Base-by-base conservation (phyloP, 2,329 filamentous ascomycete species). In the Aspergillus sp. region DNA sequence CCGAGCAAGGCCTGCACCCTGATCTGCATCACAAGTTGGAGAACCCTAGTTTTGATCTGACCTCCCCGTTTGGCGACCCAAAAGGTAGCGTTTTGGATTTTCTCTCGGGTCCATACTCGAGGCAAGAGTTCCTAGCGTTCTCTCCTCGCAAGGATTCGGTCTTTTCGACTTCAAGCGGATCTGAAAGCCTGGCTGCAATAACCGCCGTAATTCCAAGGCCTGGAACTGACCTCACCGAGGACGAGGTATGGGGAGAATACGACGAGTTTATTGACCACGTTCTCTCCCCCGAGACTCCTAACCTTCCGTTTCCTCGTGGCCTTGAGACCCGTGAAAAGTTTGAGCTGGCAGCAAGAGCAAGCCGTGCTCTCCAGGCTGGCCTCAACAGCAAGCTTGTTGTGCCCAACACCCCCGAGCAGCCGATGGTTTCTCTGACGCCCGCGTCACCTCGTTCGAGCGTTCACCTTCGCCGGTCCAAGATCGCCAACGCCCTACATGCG, bases 181-280 rank as follows among this genome's bases (percentile, higher is more conserved):
- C 90, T 2, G 78, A 74, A 17, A 87, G 85, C 59, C 87, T 84
- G 65, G 82, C 83, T 13, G 84, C 85, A 6, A 86, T 88, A 3
- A 91, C 88, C 17, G 89, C 91, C 7, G 78, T 92, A 2, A 81
- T 91, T 23, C 90, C 90, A 0, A 79, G 81, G 3, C 82, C 86
- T 1, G 82, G 81, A 49, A 86, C 87, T 4, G 88, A 87, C 0
- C 83, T 89, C 4, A 87, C 81, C 1, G 91, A 96, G 66, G 94
- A 97, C 69, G 94, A 97, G 72, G 85, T 97, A 1, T 98, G 94
- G 94, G 89, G 93, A 55, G 94, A 96, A 76, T 97, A 96, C 72
- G 89, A 98, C 67, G 94, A 97, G 69, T 80, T 97, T 13, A 85
- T 97, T 57, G 91, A 91, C 56, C 89, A 91, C 60, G 84, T 88